Conservation (phyloP, 345 rosid species). For the Syzygium jambos region DNA sequence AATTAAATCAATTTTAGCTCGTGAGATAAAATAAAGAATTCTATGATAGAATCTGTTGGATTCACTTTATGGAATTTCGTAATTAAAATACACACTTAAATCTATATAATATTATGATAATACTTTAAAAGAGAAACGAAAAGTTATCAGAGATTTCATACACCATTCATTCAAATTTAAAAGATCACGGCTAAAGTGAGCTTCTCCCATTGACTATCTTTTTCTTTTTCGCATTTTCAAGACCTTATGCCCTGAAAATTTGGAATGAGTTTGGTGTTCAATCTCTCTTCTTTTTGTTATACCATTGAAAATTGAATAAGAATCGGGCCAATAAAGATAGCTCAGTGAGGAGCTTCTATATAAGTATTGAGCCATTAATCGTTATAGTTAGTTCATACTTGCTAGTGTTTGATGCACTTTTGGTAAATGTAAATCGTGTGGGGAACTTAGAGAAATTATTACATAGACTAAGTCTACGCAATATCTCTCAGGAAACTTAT, state of each 20-base stretch:
- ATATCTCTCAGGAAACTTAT: too few relatives aligned
- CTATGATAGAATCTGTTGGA: background rate
- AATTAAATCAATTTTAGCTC: background rate
- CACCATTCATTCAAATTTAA: background rate
- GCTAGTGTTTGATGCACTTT: background rate
- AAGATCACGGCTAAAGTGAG: background rate
- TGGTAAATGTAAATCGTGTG: background rate
- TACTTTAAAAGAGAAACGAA: background rate
- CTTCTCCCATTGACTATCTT: background rate
- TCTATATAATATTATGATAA: background rate
- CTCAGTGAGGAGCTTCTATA: background rate
- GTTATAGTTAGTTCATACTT: background rate
- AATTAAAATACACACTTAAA: background rate
- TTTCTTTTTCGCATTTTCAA: background rate
- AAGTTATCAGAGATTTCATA: background rate
- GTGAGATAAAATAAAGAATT: background rate
- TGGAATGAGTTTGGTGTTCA: background rate
- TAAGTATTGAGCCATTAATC: background rate
- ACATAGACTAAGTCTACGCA: background rate
- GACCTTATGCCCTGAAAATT: background rate
- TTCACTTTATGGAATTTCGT: background rate
- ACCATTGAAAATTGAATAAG: background rate
- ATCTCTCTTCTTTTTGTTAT: background rate
- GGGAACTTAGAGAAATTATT: background rate
- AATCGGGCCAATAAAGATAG: background rate